Evolutionary conservation across 2,329 filamentous ascomycete species (phyloP), one percentile per base, ranked within the genome.

Genomic region (Aspergillus bombycis): DNA sequence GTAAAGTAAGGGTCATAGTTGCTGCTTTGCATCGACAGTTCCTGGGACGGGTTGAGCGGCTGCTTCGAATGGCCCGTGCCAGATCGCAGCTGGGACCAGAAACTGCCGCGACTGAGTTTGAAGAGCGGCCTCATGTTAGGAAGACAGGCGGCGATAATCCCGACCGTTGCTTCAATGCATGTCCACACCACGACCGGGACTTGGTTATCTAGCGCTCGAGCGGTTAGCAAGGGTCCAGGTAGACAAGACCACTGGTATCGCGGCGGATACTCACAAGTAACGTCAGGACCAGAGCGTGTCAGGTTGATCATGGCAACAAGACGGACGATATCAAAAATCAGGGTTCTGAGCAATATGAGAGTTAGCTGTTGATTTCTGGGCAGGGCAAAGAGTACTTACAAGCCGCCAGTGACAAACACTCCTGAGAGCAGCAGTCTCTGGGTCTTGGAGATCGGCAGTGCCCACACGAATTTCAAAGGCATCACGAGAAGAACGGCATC

Each of bases 21-120:
- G 36, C 89, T 79, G 0, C 88, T 88, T 1, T 26, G 32, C 45
- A 14, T 53, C 2, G 58, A 43, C 12, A 60, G 28, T 0, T 53
- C 58, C 34, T 26, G 52, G 9, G 52, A 8, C 36, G 41, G 48
- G 14, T 54, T 46, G 58, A 54, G 41, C 9, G 32, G 56, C 4
- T 61, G 28, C 16, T 61, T 61, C 23, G 57, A 61, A 26, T 53
- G 41, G 0, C 19, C 41, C 3, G 38, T 19, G 4, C 28, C 16
- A 12, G 48, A 68, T 41, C 69, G 64, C 10, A 68, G 11, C 12
- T 67, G 61, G 19, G 67, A 64, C 67, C 69, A 72, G 63, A 73
- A 71, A 3, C 64, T 60, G 3, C 61, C 58, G 3, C 61, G 41
- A 32, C 65, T 58, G 16, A 68, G 30, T 16, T 68, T 69, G 55